Evolutionary conservation across 169 alveolate genomes (phyloP).

Genomic region (Plasmodium cynomolgi): DNA sequence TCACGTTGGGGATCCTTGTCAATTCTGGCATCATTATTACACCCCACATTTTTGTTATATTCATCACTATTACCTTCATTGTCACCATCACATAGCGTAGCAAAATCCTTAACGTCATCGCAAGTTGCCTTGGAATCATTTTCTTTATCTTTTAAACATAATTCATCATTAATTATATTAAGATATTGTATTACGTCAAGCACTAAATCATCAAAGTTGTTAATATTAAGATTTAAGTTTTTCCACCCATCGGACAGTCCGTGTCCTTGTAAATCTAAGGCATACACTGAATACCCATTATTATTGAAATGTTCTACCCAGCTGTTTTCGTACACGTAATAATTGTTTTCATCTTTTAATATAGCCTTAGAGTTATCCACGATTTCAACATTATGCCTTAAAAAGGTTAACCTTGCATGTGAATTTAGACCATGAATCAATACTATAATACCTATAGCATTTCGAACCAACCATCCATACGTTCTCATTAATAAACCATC

Average conservation of each 20-base stretch:
- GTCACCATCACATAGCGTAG: not conserved
- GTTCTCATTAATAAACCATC: slow-evolving; percentile 77
- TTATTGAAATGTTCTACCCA: slow-evolving; percentile 77
- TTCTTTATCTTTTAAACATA: not conserved
- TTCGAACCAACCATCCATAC: slow-evolving; percentile 60
- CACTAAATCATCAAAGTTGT: slow-evolving; percentile 71
- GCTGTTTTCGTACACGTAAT: slow-evolving; percentile 77
- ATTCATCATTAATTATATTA: slow-evolving; percentile 44
- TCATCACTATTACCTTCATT: not conserved
- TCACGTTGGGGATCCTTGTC: not conserved
- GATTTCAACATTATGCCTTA: slow-evolving; percentile 77
- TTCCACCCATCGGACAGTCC: slow-evolving; percentile 79
- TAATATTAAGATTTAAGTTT: slow-evolving; percentile 61
- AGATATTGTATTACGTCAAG: slow-evolving; percentile 80
- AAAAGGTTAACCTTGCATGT: slow-evolving; percentile 79
- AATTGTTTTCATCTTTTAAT: slow-evolving; percentile 32
- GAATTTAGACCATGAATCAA: slow-evolving; percentile 79
- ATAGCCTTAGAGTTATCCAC: slow-evolving; percentile 32
- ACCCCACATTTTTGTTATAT: not conserved
- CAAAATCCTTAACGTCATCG: too few species aligned
- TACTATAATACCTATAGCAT: slow-evolving; percentile 76
- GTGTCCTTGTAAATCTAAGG: slow-evolving; percentile 79
- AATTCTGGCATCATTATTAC: not conserved
- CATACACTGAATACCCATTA: slow-evolving; percentile 77
- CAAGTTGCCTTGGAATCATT: not conserved